phyloP scores from a whole-genome alignment of 2,329 filamentous ascomycete genomes.

The Monosporascus cannonballus region DNA sequence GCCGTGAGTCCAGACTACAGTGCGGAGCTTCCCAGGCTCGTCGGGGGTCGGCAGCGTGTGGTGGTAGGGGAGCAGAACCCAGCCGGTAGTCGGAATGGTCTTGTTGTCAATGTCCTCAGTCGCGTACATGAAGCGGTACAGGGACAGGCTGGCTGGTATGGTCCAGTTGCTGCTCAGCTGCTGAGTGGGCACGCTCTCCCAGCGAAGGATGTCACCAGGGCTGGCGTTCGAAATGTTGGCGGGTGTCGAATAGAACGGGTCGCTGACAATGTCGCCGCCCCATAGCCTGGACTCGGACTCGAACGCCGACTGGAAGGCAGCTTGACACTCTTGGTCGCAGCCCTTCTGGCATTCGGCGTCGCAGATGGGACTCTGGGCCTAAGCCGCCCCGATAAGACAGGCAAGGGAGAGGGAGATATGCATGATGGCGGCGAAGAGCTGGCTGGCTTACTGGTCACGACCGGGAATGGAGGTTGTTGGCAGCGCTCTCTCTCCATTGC shows the following conservation, averaged over 20 bases:
- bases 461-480: no score
- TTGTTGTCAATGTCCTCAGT: constrained; percentile 12
- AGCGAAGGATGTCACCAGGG: constrained; percentile 11
- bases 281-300: no score
- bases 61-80: constrained; percentile 7
- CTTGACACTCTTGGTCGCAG: no score
- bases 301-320: no score
- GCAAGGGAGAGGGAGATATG: no score
- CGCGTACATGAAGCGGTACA: constrained; percentile 11
- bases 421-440: no score
- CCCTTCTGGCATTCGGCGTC: no score
- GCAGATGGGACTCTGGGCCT: no score
- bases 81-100: constrained; percentile 9
- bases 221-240: constrained; percentile 5
- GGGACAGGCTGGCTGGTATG: constrained; percentile 7
- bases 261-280: not conserved
- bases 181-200: constrained; percentile 8
- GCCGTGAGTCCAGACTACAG: constrained; percentile 20
- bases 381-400: no score
- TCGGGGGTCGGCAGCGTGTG: not conserved
- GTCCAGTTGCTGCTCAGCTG: constrained; percentile 8
- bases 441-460: no score
- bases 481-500: no score
- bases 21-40: not conserved
- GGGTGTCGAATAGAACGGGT: constrained; percentile 10